Percentiles rank a stretch among this genome's conserved stretches.
Conservation (phyloP, 2,329 filamentous ascomycete species). For the Calonectria multiphialidica region DNA sequence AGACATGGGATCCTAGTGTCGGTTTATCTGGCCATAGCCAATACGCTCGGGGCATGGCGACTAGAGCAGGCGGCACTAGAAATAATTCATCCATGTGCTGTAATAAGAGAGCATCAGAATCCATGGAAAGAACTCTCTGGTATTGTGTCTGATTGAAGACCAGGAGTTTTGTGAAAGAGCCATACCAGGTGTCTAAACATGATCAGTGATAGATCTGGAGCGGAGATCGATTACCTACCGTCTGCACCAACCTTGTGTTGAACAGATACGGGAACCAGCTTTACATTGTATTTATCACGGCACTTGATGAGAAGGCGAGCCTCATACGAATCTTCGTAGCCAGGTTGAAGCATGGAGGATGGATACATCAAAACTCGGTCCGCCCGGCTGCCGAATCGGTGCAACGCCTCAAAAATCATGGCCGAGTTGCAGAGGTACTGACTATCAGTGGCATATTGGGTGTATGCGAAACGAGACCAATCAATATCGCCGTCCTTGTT, state of each 20-base stretch:
- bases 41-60: conserved; percentile 79
- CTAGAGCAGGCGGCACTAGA: conserved; percentile 68
- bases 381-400: conserved; percentile 56
- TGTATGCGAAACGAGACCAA: conserved; percentile 56
- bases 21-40: conserved; percentile 70
- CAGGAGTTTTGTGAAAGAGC: conserved; percentile 75
- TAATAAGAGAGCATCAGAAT: conserved; percentile 74
- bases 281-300: conserved; percentile 58
- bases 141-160: conserved; percentile 77
- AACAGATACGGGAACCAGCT: conserved; percentile 55
- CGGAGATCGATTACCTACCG: conserved; percentile 43
- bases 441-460: conserved; percentile 60
- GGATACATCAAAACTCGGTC: conserved; percentile 62
- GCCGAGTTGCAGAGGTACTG: conserved; percentile 63
- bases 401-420: conserved; percentile 62
- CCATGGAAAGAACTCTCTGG: conserved; percentile 58
- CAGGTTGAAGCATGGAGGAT: conserved; percentile 46
- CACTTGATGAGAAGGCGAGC: conserved; percentile 55
- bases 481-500: background rate
- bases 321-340: conserved; percentile 40
- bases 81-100: conserved; percentile 79
- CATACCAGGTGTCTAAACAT: conserved; percentile 66
- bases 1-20: conserved; percentile 68
- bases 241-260: conserved; percentile 52
- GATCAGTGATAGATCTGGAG: background rate